These are phyloP conservation scores for Thermothielavioides terrestris DNA, from an alignment of 495 filamentous ascomycete genomes.

Conservation along the genomic window DNA sequence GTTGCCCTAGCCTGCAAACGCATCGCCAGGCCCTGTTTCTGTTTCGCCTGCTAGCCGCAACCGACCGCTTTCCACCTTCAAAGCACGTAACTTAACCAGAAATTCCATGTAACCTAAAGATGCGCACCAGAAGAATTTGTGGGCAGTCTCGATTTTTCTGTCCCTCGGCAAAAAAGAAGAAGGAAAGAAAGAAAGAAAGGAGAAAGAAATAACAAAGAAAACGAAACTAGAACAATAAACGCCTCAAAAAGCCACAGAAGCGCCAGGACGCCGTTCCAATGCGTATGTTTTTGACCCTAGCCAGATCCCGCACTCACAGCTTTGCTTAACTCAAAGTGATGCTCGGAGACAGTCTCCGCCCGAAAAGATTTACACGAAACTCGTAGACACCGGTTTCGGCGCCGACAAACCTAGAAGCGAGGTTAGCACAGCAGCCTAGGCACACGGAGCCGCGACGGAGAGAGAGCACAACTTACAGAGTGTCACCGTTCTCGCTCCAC, in stretches of 20 bases:
- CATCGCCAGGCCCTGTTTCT: too few relatives aligned
- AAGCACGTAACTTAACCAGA: too few relatives aligned
- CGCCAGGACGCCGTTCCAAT: conserved; percentile 6
- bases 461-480: conserved; percentile 61
- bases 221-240: neutral
- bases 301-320: too few relatives aligned
- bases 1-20: too few relatives aligned
- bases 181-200: too few relatives aligned
- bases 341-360: conserved; percentile 56
- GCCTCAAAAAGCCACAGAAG: neutral
- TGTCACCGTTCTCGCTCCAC: conserved; percentile 62
- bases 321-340: conserved; percentile 49
- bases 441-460: too few relatives aligned
- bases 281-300: too few relatives aligned
- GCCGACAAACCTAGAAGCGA: conserved; percentile 49
- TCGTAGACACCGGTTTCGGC: conserved; percentile 69
- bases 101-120: too few relatives aligned
- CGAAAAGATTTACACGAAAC: conserved; percentile 56
- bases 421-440: neutral
- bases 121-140: neutral
- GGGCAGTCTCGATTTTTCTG: neutral
- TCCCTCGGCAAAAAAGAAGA: too few relatives aligned
- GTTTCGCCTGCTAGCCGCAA: too few relatives aligned
- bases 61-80: too few relatives aligned
- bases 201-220: neutral